These are phyloP conservation scores for Candida qinlingensis DNA, from an alignment of 805 yeast genomes.

Conservation along the genomic window DNA sequence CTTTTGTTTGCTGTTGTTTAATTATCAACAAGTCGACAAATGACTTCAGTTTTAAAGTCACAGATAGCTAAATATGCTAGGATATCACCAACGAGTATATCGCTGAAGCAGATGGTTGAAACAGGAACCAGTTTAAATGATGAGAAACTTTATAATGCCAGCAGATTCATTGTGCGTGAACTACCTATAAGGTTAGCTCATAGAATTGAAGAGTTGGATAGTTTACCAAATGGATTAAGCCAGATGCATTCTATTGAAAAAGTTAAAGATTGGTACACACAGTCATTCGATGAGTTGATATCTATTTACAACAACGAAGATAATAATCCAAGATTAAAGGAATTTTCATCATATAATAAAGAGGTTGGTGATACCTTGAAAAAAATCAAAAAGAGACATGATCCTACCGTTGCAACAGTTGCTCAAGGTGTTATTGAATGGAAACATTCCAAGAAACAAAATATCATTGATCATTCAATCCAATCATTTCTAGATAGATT, in stretches of 20 bases:
- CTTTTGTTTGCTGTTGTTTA: background rate
- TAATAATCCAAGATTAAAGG: slow-evolving; percentile 35
- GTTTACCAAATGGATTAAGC: slow-evolving; percentile 68
- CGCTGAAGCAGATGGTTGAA: slow-evolving; percentile 85
- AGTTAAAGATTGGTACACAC: slow-evolving; percentile 87
- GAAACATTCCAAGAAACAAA: slow-evolving; percentile 48
- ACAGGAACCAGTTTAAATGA: slow-evolving; percentile 77
- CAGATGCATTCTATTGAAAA: slow-evolving; percentile 69
- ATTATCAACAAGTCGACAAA: background rate
- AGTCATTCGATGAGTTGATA: slow-evolving; percentile 81
- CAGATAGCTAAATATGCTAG: slow-evolving; percentile 47
- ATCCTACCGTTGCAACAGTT: slow-evolving; percentile 87
- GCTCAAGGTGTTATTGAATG: slow-evolving; percentile 92
- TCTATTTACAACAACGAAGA: slow-evolving; percentile 29
- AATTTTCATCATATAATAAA: slow-evolving; percentile 66
- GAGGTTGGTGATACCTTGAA: slow-evolving; percentile 59
- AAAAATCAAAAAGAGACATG: slow-evolving; percentile 77
- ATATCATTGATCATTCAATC: slow-evolving; percentile 61
- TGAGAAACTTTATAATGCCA: slow-evolving; percentile 76
- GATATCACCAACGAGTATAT: slow-evolving; percentile 78
- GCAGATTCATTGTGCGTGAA: slow-evolving; percentile 80
- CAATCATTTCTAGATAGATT: slow-evolving; percentile 81
- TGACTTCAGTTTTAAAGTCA: slow-evolving; percentile 14
- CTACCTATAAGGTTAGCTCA: slow-evolving; percentile 83
- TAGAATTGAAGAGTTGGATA: slow-evolving; percentile 78